Base-by-base conservation (phyloP, 495 filamentous ascomycete genomes). In the Lineolata rhizophorae region DNA sequence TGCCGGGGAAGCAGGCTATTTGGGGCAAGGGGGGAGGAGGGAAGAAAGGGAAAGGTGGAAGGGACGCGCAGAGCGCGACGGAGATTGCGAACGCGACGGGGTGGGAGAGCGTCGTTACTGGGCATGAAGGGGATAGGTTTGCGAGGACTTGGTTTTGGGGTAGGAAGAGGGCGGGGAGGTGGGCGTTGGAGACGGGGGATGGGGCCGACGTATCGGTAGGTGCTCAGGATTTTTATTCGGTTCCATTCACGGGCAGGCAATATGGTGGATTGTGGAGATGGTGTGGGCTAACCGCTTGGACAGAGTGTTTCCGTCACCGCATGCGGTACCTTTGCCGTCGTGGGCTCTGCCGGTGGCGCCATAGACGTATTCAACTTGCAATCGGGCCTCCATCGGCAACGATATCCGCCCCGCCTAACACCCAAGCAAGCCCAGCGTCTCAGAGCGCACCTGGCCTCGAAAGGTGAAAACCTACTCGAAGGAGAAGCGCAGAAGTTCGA, bases 111-210 rank as follows among this genome's bases (percentile, higher is more conserved):
- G 69, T 99, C 11, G 64, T 99, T 1, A 99, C 87, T 8, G 84
- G 79, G n/a, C 87, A 99, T 51, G 67, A 69, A 39, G 68, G 75
- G 12, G 85, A 94, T 41, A 69, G 72, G 29, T 76, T 62, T 43
- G 87, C 79, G 22, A 64, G 87, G 25, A 93, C 84, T 15, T 99
- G 87, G 87, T 94, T 94, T 55, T 93, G 91, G 79, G 84, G 84
- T 11, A 70, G 80, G 38, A 93, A 84, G 45, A 70, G 74, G 40
- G 82, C 84, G 25, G 87, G 87, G 13, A 67, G 87, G 33, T 99
- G 87, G 87, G 72, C 72, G 1, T 83, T 95, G 40, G 72, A 77
- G 38, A 93, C 83, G 1, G 67, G 67, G 18, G 87, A 99, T 56
- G 69, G 71, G 13, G 70, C 67, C 2, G 65, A 82, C 43, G 87